Conservation (phyloP, 169 alveolate species). For the Plasmodium chabaudi region DNA sequence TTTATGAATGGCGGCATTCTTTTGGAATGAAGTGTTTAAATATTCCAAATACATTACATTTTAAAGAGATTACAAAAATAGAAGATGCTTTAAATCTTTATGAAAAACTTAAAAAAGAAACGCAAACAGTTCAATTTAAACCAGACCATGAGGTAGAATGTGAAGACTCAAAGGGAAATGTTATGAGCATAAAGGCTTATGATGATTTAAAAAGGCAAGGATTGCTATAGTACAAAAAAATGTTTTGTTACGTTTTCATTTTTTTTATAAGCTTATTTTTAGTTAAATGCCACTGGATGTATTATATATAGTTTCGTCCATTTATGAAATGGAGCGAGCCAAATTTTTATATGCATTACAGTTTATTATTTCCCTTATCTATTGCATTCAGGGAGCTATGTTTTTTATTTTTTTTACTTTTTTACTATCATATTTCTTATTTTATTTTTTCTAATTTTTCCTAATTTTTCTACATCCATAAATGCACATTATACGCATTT, state of each 20-base stretch:
- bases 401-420: neutral
- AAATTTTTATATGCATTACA: neutral
- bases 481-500: too few species aligned
- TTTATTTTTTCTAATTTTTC: neutral
- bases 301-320: too few species aligned
- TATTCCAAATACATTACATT: conserved; percentile 99
- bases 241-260: neutral
- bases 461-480: too few species aligned
- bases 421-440: too few species aligned
- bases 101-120: conserved; percentile 93
- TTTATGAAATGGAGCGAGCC: neutral
- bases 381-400: neutral
- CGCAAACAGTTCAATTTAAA: conserved; percentile 90
- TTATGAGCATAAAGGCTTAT: conserved; percentile 93
- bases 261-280: neutral
- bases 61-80: conserved; percentile 89
- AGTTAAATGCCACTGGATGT: neutral
- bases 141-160: conserved; percentile 96
- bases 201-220: conserved; percentile 95
- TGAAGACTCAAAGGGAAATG: conserved; percentile 98
- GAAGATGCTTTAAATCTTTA: conserved; percentile 93
- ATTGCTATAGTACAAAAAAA: conserved; percentile 79
- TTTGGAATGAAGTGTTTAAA: conserved; percentile 99
- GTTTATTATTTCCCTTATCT: neutral
- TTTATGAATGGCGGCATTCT: conserved; percentile 99